A percentile compares a stretch with the other conserved stretches of the same genome.
phyloP scores from a whole-genome alignment of 306 rosid genomes.

The Oxytropis ochrocephala region DNA sequence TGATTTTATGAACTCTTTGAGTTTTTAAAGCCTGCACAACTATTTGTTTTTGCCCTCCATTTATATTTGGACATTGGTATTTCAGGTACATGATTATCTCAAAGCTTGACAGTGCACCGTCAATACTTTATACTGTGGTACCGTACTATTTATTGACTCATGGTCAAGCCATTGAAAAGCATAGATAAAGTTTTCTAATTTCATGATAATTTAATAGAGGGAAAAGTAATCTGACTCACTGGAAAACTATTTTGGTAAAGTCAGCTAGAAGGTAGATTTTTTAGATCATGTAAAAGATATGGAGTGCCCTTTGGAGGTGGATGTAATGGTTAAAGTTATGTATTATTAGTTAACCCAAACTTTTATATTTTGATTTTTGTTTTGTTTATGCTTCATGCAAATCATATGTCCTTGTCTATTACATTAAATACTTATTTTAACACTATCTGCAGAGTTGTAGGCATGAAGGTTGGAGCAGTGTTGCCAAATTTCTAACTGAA shows the following conservation, averaged over 20 bases:
- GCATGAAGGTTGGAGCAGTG: slow-evolving; percentile 69
- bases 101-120: slow-evolving; percentile 58
- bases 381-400: slow-evolving; percentile 8
- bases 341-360: not conserved
- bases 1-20: not conserved
- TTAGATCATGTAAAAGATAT: not conserved
- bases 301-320: not conserved
- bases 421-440: slow-evolving; percentile 14
- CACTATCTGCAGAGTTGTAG: slow-evolving; percentile 75
- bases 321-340: not conserved
- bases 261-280: not conserved
- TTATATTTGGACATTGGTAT: slow-evolving; percentile 33
- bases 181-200: not conserved
- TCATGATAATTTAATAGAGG: slow-evolving; percentile 16
- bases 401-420: slow-evolving; percentile 12
- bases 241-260: not conserved
- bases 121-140: slow-evolving; percentile 90
- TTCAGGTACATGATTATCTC: slow-evolving; percentile 88
- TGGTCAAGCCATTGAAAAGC: not conserved
- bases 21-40: not conserved
- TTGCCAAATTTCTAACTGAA: slow-evolving; percentile 59
- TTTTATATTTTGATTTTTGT: slow-evolving; percentile 1
- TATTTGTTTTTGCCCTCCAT: slow-evolving; percentile 15
- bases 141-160: slow-evolving; percentile 17
- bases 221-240: slow-evolving; percentile 9